phyloP scores from a whole-genome alignment of 495 filamentous ascomycete species.

The Aspergillus saccharolyticus region DNA sequence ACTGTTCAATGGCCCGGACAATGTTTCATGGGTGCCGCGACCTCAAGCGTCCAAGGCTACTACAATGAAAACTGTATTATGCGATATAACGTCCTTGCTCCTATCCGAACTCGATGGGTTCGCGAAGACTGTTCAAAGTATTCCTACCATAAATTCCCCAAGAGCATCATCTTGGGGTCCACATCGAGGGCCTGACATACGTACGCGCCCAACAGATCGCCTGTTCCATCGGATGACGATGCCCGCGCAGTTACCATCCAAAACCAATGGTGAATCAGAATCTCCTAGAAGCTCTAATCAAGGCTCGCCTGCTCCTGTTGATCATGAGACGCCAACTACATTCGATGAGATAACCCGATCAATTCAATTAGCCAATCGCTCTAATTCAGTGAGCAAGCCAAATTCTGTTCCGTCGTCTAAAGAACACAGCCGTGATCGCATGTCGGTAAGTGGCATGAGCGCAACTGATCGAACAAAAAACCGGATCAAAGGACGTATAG shows the following conservation, averaged over 20 bases:
- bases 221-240: conserved; percentile 71
- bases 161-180: conserved; percentile 44
- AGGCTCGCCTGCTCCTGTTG: conserved; percentile 41
- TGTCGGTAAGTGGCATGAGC: conserved; percentile 80
- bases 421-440: conserved; percentile 64
- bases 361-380: conserved; percentile 39
- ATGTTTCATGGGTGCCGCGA: conserved; percentile 68
- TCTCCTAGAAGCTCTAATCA: conserved; percentile 47
- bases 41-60: conserved; percentile 66
- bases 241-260: conserved; percentile 56
- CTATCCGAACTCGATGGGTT: conserved; percentile 84
- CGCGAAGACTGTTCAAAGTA: conserved; percentile 76
- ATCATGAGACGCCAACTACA: conserved; percentile 57
- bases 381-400: conserved; percentile 29
- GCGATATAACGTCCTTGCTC: conserved; percentile 79
- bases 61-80: conserved; percentile 93
- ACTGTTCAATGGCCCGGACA: conserved; percentile 39
- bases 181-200: conserved; percentile 40
- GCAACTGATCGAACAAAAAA: conserved; percentile 75
- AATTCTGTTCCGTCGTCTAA: conserved; percentile 36
- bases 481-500: conserved; percentile 75
- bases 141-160: conserved; percentile 76
- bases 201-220: conserved; percentile 41
- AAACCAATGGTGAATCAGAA: conserved; percentile 46
- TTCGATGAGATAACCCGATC: conserved; percentile 65